Evolutionary conservation across 352 stramenopile genomes (phyloP), one percentile per base, ranked within the genome.

Genomic region (Phytophthora fragariaefolia): DNA sequence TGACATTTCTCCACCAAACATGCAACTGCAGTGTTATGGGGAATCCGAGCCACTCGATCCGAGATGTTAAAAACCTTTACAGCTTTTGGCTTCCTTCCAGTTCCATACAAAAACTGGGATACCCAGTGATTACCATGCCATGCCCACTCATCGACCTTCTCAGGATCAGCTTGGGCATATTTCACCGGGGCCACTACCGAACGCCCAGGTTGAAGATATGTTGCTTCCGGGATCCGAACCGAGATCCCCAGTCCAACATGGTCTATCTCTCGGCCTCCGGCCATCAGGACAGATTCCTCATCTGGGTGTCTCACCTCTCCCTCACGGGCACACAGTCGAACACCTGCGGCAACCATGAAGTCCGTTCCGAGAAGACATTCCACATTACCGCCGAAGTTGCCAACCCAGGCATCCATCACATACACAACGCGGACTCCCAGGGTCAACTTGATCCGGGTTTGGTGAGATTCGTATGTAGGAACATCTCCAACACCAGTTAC

Each of bases 331-430:
- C 52, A 59, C 0, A 69, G 30, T 7, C 66, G 45, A 1, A 80
- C 69, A 3, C 69, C 69, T 12, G 62, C 47, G 2, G 45, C 17
- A 4, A 66, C 23, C 66, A 79, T 79, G 52, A 77, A 80, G 36
- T 77, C 54, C 61, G 73, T 69, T 2, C 69, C 61, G 0, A 80
- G 58, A 1, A 77, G 45, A n/a, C 61, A 75, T 2, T 77, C 61
- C 12, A 76, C 34, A 3, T 55, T 65, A 10, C 65, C 47, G 0
- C 61, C 65, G 1, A 81, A 46, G 32, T 78, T 77, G 0, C 53
- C 62, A 5, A 62, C 42, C 73, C 64, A 77, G 1, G 77, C n/a
- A 40, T 60, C 38, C 10, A 45, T 59, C 5, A 59, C 34, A 46
- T 80, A 77, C 0, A 65, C 63, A 2, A 73, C 24, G 1, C 54